Evolutionary conservation across 176 grass and related monocot genomes (phyloP), one percentile per base, ranked within the genome.

Genomic region (Echinochloa phyllopogon): DNA sequence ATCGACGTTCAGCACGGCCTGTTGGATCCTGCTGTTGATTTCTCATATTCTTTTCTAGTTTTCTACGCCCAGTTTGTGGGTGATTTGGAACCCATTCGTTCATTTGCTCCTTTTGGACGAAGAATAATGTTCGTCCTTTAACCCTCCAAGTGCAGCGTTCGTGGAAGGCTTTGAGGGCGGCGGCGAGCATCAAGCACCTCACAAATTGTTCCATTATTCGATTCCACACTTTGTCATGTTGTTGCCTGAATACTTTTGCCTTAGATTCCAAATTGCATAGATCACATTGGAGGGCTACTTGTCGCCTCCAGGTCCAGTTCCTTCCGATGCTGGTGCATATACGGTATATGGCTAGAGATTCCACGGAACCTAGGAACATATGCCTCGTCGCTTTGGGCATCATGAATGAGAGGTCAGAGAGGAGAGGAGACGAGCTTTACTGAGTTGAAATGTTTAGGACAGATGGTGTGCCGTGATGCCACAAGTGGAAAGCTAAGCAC

Each of bases 281-380:
- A 43, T 59, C 33, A 68, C 10, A 63, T 70, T 72, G 37, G 73
- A 72, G 16, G 57, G 57, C 72, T 86, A 78, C 25, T n/a, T 72
- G 48, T 79, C 61, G 41, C 43, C 36, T 88, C 20, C 36, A 85
- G 72, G 64, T 38, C 40, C 69, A 83, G 9, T 24, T 38, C 49
- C 49, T 61, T 79, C n/a, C 25, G 86, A 82, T 69, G 79, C 74
- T 78, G 42, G 56, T 83, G 86, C 78, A 89, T 89, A 82, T 76
- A 87, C 81, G 36, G 53, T 37, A 62, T 47, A 68, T 39, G 53
- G 66, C 82, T 50, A 21, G 49, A 78, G 64, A 82, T 88, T 88
- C 90, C 78, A 42, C 60, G 29, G 24, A 64, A 42, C 49, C 8
- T 44, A 43, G 66, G 56, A 72, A 75, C 20, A 72, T 74, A 72